These are phyloP conservation scores for Lentinula boryana DNA, from an alignment of 768 basidiomycete genomes.

Conservation along the genomic window DNA sequence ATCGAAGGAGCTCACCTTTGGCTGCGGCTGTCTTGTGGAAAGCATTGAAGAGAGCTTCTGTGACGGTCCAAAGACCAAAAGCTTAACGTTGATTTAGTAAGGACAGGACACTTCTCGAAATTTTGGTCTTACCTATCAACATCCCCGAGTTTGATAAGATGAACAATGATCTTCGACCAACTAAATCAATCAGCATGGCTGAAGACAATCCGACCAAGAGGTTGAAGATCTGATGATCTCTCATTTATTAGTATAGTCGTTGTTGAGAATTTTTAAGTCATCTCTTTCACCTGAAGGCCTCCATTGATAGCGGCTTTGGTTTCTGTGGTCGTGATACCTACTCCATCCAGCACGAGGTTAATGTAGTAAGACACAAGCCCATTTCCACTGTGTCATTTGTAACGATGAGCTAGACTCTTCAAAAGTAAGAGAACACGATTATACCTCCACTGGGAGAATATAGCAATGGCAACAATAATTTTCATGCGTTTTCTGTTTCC, in stretches of 20 bases:
- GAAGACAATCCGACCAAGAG: constrained; percentile 52
- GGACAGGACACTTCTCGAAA: too few relatives aligned
- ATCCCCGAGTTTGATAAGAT: constrained; percentile 55
- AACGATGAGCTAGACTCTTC: not conserved
- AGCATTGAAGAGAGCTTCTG: constrained; percentile 37
- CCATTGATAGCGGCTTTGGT: constrained; percentile 62
- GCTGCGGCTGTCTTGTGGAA: constrained; percentile 34
- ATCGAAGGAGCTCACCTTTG: constrained; percentile 20
- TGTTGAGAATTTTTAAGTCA: not conserved
- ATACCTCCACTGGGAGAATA: constrained; percentile 75
- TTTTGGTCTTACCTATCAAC: constrained; percentile 37
- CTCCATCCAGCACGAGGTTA: constrained; percentile 56
- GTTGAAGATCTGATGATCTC: constrained; percentile 47
- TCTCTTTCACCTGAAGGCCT: constrained; percentile 41
- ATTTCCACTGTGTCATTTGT: constrained; percentile 40
- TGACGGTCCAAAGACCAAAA: constrained; percentile 53
- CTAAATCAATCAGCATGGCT: constrained; percentile 57
- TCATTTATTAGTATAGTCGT: not conserved
- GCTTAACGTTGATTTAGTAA: constrained; percentile 20
- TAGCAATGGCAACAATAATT: constrained; percentile 58
- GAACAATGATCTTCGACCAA: constrained; percentile 67
- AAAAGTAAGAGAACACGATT: constrained; percentile 5
- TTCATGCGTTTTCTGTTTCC: constrained; percentile 68
- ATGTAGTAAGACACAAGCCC: constrained; percentile 74
- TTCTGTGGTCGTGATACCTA: constrained; percentile 48